Percentiles rank a stretch among this genome's conserved stretches.
These are phyloP conservation scores for Lathyrus aphaca DNA, from an alignment of 306 rosid genomes.

Conservation along the genomic window DNA sequence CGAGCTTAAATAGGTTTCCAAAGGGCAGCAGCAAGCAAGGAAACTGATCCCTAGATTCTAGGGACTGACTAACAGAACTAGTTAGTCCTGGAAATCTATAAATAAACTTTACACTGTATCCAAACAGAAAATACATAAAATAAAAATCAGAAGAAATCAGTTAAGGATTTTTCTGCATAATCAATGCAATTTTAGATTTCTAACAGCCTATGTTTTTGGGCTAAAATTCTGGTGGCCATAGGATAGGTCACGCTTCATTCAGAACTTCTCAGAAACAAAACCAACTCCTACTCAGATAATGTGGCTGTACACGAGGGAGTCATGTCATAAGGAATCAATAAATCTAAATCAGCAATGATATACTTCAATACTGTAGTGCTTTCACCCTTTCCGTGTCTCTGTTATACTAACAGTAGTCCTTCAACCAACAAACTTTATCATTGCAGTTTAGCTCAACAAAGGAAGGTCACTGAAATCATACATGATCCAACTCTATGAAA, in stretches of 20 bases:
- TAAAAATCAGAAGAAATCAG: too few relatives aligned
- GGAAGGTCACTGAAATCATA: slow-evolving; percentile 30
- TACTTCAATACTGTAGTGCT: not conserved
- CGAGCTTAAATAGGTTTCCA: not conserved
- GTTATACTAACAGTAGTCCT: slow-evolving; percentile 3
- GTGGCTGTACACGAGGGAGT: slow-evolving; percentile 1
- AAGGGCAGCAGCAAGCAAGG: slow-evolving; percentile 12
- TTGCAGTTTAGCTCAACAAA: not conserved
- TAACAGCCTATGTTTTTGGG: not conserved
- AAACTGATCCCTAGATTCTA: too few relatives aligned
- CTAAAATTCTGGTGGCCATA: not conserved
- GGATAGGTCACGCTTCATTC: slow-evolving; percentile 4
- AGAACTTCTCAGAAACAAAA: not conserved
- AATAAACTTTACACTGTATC: too few relatives aligned
- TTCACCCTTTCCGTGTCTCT: not conserved
- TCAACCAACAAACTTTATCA: slow-evolving; percentile 14
- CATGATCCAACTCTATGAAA: slow-evolving; percentile 15
- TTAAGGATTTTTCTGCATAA: too few relatives aligned
- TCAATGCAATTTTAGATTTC: too few relatives aligned
- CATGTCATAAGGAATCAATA: slow-evolving; percentile 9
- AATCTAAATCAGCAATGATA: slow-evolving; percentile 19
- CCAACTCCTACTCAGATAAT: slow-evolving; percentile 13
- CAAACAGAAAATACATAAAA: too few relatives aligned
- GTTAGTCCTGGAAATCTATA: too few relatives aligned
- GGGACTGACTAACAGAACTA: too few relatives aligned